These are phyloP conservation scores for Byssothecium circinans DNA, from an alignment of 2,329 filamentous ascomycete species.

Conservation along the genomic window DNA sequence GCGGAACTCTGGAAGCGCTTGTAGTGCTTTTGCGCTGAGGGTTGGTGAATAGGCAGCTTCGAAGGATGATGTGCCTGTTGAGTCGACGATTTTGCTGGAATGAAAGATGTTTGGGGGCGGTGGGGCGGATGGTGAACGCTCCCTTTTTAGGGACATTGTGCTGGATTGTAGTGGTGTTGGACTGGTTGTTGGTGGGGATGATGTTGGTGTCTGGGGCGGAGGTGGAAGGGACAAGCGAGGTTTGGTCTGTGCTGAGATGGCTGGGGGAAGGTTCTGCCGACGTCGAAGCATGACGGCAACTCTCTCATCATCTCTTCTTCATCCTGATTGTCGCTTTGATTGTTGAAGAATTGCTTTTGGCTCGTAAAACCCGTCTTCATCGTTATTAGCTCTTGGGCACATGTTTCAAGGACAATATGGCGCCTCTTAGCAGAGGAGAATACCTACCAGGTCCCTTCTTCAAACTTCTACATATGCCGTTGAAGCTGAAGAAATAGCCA, in stretches of 20 bases:
- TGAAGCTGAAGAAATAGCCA: not conserved
- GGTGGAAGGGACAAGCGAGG: constrained; percentile 1
- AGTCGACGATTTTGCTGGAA: constrained; percentile 46
- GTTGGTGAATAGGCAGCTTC: constrained; percentile 53
- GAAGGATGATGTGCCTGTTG: constrained; percentile 57
- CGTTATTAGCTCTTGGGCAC: no score
- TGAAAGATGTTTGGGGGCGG: constrained; percentile 42
- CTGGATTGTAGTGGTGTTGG: constrained; percentile 8
- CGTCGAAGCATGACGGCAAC: no score
- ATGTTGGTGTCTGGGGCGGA: not conserved
- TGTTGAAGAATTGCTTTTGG: no score
- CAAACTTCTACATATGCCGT: not conserved
- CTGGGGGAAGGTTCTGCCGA: not conserved
- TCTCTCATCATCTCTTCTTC: not conserved
- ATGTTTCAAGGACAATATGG: no score
- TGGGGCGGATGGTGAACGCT: constrained; percentile 20
- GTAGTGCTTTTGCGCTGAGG: constrained; percentile 45
- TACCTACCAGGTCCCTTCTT: not conserved
- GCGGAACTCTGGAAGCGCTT: constrained; percentile 48
- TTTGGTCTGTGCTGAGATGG: no score
- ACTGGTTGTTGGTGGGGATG: constrained; percentile 4
- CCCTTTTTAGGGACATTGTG: constrained; percentile 37
- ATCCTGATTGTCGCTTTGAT: not conserved
- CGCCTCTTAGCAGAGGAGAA: not conserved
- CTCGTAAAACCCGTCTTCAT: no score